A percentile compares a stretch with the other conserved stretches of the same genome.
These are phyloP conservation scores for Aspergillus aculeatinus DNA, from an alignment of 2,329 filamentous ascomycete species.

Conservation along the genomic window DNA sequence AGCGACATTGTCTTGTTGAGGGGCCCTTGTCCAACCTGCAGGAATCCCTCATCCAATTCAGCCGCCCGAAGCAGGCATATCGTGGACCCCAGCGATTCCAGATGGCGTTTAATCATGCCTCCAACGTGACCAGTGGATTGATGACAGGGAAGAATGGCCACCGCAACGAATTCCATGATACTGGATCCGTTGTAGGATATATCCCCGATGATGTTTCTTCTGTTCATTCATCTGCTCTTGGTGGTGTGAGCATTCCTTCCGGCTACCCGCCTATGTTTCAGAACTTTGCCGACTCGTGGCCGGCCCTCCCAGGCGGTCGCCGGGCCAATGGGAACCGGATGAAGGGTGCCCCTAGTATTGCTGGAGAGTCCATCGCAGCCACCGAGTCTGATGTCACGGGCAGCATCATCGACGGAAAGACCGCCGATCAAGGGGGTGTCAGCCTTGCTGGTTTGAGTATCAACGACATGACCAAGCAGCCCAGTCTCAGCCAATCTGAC, in stretches of 20 bases:
- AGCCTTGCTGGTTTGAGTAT: slow-evolving; percentile 82
- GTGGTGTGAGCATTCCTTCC: slow-evolving; percentile 75
- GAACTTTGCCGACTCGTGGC: slow-evolving; percentile 88
- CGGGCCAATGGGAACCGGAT: slow-evolving; percentile 65
- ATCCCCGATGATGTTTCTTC: slow-evolving; percentile 97
- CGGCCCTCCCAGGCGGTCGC: slow-evolving; percentile 69
- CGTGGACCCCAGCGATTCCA: slow-evolving; percentile 85
- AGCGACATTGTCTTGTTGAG: slow-evolving; percentile 92
- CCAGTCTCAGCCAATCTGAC: slow-evolving; percentile 78
- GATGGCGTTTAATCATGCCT: slow-evolving; percentile 70
- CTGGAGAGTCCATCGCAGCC: slow-evolving; percentile 88
- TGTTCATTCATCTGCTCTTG: slow-evolving; percentile 86
- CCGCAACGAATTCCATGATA: slow-evolving; percentile 63
- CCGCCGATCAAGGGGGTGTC: slow-evolving; percentile 75
- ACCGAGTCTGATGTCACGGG: slow-evolving; percentile 84
- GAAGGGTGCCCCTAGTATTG: slow-evolving; percentile 71
- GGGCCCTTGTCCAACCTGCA: slow-evolving; percentile 95
- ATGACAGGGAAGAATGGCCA: slow-evolving; percentile 52
- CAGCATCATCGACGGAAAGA: slow-evolving; percentile 73
- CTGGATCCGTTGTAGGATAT: slow-evolving; percentile 87
- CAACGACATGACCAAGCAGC: slow-evolving; percentile 67
- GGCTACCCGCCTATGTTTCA: slow-evolving; percentile 96
- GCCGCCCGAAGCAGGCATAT: slow-evolving; percentile 87
- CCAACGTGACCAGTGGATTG: slow-evolving; percentile 56
- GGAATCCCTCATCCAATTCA: slow-evolving; percentile 90